These are phyloP conservation scores for Diaporthe citrichinensis DNA, from an alignment of 2,329 filamentous ascomycete genomes.

Conservation along the genomic window DNA sequence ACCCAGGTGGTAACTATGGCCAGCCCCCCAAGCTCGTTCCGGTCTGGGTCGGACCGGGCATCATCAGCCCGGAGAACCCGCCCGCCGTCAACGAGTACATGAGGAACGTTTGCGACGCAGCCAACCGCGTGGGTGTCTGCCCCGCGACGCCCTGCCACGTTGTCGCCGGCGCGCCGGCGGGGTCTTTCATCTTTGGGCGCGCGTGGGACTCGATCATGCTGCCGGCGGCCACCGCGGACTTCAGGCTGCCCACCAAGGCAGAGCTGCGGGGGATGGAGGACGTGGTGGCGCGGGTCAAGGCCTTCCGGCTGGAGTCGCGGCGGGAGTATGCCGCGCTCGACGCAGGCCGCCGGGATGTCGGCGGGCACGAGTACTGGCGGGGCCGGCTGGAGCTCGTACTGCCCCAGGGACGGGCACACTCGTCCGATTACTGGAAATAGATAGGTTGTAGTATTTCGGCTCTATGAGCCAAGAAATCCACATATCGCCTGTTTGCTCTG, in stretches of 20 bases:
- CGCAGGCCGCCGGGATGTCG: slow-evolving; percentile 35
- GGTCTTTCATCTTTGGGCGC: slow-evolving; percentile 61
- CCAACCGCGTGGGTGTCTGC: slow-evolving; percentile 55
- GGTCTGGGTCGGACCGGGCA: slow-evolving; percentile 64
- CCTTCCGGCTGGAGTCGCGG: slow-evolving; percentile 53
- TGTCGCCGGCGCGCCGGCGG: slow-evolving; percentile 62
- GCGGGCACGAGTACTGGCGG: slow-evolving; percentile 54
- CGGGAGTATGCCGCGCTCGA: slow-evolving; percentile 46
- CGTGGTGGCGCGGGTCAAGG: slow-evolving; percentile 58
- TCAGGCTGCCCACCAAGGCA: slow-evolving; percentile 48
- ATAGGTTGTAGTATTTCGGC: background rate
- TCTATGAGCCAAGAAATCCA: background rate
- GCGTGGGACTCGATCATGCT: slow-evolving; percentile 67
- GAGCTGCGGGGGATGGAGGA: slow-evolving; percentile 58
- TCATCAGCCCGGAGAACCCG: slow-evolving; percentile 46
- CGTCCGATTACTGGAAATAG: slow-evolving; percentile 40
- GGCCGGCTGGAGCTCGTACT: slow-evolving; percentile 54
- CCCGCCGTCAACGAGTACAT: slow-evolving; percentile 64
- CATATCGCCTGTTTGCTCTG: background rate
- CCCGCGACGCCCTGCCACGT: slow-evolving; percentile 65
- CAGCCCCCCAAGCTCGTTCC: slow-evolving; percentile 44
- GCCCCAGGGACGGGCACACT: slow-evolving; percentile 17
- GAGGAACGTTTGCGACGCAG: slow-evolving; percentile 55
- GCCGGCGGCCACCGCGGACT: slow-evolving; percentile 45
- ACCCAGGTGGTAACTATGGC: slow-evolving; percentile 48